A percentile compares a stretch with the other conserved stretches of the same genome.
phyloP scores from a whole-genome alignment of 352 stramenopile genomes.

The Heterotrichella gracilis region DNA sequence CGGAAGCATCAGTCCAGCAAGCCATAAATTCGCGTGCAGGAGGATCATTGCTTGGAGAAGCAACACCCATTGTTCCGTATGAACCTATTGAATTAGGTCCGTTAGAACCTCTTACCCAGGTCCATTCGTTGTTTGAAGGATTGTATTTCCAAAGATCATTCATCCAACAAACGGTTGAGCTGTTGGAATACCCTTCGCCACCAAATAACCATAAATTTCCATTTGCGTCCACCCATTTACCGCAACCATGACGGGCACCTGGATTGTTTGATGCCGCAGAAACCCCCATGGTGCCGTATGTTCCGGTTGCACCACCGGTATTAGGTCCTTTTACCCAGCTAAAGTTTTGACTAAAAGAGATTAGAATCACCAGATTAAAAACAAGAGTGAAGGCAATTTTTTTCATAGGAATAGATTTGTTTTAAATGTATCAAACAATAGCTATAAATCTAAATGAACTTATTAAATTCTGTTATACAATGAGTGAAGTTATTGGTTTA shows the following conservation, averaged over 20 bases:
- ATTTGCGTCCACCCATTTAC: background rate
- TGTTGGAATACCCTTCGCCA: background rate
- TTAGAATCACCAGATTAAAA: background rate
- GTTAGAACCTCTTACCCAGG: background rate
- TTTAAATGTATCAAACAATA: too few species aligned
- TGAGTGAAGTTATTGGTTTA: too few species aligned
- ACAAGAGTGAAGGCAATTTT: background rate
- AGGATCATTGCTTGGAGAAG: background rate
- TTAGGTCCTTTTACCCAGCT: background rate
- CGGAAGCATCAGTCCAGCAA: background rate
- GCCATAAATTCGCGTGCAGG: background rate
- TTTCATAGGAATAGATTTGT: too few species aligned
- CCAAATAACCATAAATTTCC: background rate
- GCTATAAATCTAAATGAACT: too few species aligned
- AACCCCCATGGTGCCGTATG: background rate
- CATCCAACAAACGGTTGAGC: background rate
- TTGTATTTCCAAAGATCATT: conserved; percentile 8
- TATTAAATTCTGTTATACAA: too few species aligned
- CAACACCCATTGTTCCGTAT: background rate
- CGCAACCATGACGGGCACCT: background rate
- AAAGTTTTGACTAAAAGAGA: background rate
- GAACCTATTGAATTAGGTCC: background rate
- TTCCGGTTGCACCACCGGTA: background rate
- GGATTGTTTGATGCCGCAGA: background rate
- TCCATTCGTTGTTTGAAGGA: background rate